A percentile compares a stretch with the other conserved stretches of the same genome.
Evolutionary conservation across 1,284 basidiomycete genomes (phyloP).

Genomic region (Amylostereum chailletii): DNA sequence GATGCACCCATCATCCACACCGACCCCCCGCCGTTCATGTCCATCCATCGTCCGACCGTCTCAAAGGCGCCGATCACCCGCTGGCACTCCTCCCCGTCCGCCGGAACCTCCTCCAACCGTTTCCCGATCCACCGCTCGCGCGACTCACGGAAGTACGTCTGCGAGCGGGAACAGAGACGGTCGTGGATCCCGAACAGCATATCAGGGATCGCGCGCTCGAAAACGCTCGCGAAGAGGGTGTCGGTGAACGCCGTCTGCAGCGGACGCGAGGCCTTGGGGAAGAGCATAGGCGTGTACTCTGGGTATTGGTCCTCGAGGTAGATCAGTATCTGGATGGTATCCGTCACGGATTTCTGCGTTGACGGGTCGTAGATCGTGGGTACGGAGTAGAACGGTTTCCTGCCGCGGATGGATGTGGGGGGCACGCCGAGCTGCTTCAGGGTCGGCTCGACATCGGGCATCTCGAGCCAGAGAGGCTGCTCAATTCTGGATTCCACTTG

Average conservation of each 20-base stretch:
- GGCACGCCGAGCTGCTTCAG: constrained; percentile 16
- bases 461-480: constrained; percentile 19
- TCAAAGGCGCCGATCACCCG: neutral
- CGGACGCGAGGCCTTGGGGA: constrained; percentile 13
- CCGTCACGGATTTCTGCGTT: constrained; percentile 26
- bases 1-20: neutral
- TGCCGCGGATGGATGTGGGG: neutral
- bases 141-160: neutral
- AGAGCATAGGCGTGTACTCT: constrained; percentile 22
- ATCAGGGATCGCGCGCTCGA: neutral
- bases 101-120: constrained; percentile 6
- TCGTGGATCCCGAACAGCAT: neutral
- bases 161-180: neutral
- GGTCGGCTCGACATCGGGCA: constrained; percentile 20
- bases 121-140: neutral
- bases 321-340: constrained; percentile 33
- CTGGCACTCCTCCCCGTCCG: constrained; percentile 3
- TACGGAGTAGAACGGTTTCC: constrained; percentile 3
- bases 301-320: constrained; percentile 40
- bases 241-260: constrained; percentile 12
- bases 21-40: neutral
- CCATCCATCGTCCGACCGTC: neutral
- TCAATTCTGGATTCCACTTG: no score
- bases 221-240: constrained; percentile 5
- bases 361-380: constrained; percentile 18